Conservation (phyloP, 805 yeast species). For the Saturnispora zaruensis region DNA sequence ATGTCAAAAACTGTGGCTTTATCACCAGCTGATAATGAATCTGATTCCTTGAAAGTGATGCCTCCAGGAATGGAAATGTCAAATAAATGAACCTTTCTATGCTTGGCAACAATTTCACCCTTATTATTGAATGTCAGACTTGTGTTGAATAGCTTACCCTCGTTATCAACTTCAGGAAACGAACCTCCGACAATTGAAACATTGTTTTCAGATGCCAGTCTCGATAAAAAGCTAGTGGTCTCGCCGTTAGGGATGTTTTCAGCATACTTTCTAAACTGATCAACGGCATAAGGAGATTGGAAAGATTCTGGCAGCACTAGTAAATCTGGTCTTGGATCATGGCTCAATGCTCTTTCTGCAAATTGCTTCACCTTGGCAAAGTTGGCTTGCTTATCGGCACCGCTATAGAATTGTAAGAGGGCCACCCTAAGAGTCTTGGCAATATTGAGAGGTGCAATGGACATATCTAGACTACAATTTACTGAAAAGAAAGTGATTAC, state of each 20-base stretch:
- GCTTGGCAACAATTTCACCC: slow-evolving; percentile 79
- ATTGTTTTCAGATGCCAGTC: slow-evolving; percentile 54
- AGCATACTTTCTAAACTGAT: slow-evolving; percentile 78
- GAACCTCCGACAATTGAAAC: slow-evolving; percentile 84
- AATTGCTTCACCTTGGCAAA: slow-evolving; percentile 56
- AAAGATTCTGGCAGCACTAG: slow-evolving; percentile 92
- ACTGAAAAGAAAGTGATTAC: neutral
- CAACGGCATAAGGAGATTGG: slow-evolving; percentile 89
- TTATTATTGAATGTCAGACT: slow-evolving; percentile 59
- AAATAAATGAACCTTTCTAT: slow-evolving; percentile 83
- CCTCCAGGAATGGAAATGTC: slow-evolving; percentile 91
- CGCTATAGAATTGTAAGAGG: slow-evolving; percentile 72
- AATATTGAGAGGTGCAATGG: slow-evolving; percentile 5
- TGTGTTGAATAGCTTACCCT: slow-evolving; percentile 59
- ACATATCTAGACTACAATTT: neutral
- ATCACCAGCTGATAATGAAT: slow-evolving; percentile 66
- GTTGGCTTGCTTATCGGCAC: slow-evolving; percentile 74
- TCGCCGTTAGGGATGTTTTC: slow-evolving; percentile 77
- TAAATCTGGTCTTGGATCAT: slow-evolving; percentile 52
- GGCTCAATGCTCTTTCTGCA: slow-evolving; percentile 51
- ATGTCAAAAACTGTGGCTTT: slow-evolving; percentile 71
- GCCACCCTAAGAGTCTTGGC: slow-evolving; percentile 67
- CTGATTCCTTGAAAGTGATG: slow-evolving; percentile 78
- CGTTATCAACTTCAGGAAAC: slow-evolving; percentile 68
- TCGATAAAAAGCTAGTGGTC: slow-evolving; percentile 51